phyloP scores from a whole-genome alignment of 805 yeast species.

The Zygotorulaspora florentina region DNA sequence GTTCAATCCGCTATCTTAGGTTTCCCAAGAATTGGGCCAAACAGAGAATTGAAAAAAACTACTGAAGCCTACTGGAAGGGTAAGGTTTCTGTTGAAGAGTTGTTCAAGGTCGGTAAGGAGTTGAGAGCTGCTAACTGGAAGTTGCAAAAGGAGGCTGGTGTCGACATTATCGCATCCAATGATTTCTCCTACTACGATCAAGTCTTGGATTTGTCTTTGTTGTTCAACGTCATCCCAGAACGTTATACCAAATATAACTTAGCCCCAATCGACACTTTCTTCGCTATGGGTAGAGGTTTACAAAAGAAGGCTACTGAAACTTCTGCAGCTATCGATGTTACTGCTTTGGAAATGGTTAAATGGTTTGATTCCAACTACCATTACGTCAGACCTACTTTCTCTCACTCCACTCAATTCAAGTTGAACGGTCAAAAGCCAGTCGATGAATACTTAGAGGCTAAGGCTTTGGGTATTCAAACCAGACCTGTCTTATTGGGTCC shows the following conservation, averaged over 20 bases:
- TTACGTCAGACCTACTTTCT: slow-evolving; percentile 98
- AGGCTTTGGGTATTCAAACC: slow-evolving; percentile 91
- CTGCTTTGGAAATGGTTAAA: slow-evolving; percentile 99
- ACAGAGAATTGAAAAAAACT: slow-evolving; percentile 98
- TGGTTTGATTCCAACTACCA: slow-evolving; percentile 99
- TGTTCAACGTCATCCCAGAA: slow-evolving; percentile 95
- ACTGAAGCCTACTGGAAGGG: slow-evolving; percentile 99
- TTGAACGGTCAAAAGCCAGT: slow-evolving; percentile 95
- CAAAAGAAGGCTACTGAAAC: slow-evolving; percentile 92
- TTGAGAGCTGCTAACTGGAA: slow-evolving; percentile 97
- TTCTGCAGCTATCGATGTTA: slow-evolving; percentile 89
- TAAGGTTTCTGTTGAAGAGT: slow-evolving; percentile 81
- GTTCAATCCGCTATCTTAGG: slow-evolving; percentile 97
- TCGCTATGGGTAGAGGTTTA: slow-evolving; percentile 99
- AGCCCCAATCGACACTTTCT: slow-evolving; percentile 83
- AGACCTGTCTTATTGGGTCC: slow-evolving; percentile 98
- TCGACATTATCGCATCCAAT: slow-evolving; percentile 93
- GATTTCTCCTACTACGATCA: slow-evolving; percentile 99
- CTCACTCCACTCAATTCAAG: slow-evolving; percentile 91
- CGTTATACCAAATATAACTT: slow-evolving; percentile 91
- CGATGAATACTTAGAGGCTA: slow-evolving; percentile 96
- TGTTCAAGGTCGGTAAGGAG: slow-evolving; percentile 88
- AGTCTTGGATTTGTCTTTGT: slow-evolving; percentile 83
- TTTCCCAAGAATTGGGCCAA: slow-evolving; percentile 99
- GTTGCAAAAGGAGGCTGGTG: slow-evolving; percentile 95